A percentile compares a stretch with the other conserved stretches of the same genome.
Evolutionary conservation across 106 monocot genomes (phyloP).

Genomic region (Platanthera zijinensis): DNA sequence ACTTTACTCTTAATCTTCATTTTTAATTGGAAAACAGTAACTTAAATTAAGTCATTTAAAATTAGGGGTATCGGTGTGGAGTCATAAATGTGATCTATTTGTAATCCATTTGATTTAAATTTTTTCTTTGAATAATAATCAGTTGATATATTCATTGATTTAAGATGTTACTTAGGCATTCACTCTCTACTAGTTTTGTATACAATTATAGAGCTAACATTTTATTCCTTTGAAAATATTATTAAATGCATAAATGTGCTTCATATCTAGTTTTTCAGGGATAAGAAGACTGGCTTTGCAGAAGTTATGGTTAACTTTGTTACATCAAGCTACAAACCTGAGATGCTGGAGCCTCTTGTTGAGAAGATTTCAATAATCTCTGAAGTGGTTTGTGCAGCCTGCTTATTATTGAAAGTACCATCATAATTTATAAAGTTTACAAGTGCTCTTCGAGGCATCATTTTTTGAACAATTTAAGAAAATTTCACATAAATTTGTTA

Average conservation of each 20-base stretch:
- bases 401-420: not conserved
- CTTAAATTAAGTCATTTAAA: no score
- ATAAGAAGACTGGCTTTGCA: constrained; percentile 42
- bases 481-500: not conserved
- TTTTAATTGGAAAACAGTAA: no score
- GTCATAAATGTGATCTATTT: not conserved
- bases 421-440: not conserved
- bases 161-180: not conserved
- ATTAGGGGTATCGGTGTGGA: not conserved
- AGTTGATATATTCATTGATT: not conserved
- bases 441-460: not conserved
- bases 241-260: constrained; percentile 2
- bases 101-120: not conserved
- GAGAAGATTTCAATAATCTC: constrained; percentile 56
- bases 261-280: constrained; percentile 41
- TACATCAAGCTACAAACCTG: constrained; percentile 70
- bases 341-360: constrained; percentile 61
- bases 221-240: not conserved
- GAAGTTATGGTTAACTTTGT: constrained; percentile 99
- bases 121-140: not conserved
- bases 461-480: not conserved
- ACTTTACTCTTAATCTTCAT: no score
- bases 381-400: constrained; percentile 68
- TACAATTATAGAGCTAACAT: not conserved
- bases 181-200: not conserved